Percentiles rank a stretch among this genome's conserved stretches.
phyloP scores from a whole-genome alignment of 2,329 filamentous ascomycete species.

The Exutisphaerella laricina region DNA sequence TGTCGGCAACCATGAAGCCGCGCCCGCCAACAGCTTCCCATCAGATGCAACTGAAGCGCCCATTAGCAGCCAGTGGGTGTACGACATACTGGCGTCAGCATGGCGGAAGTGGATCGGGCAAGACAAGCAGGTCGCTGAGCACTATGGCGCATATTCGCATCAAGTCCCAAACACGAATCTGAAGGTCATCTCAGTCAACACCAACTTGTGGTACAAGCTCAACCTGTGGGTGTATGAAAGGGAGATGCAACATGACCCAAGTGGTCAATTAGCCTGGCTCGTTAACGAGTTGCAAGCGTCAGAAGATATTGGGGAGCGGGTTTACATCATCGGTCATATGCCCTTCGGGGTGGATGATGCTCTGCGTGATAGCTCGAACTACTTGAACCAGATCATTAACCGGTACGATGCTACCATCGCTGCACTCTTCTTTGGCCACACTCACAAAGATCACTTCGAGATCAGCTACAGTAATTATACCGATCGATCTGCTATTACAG shows the following conservation, averaged over 20 bases:
- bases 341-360: conserved; percentile 46
- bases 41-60: conserved; percentile 6
- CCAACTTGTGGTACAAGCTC: conserved; percentile 54
- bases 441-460: conserved; percentile 53
- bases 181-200: conserved; percentile 55
- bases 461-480: conserved; percentile 50
- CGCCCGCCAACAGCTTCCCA: conserved; percentile 23
- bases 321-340: conserved; percentile 56
- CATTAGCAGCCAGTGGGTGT: conserved; percentile 47
- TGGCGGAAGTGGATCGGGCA: conserved; percentile 49
- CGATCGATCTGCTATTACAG: conserved; percentile 39
- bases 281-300: conserved; percentile 50
- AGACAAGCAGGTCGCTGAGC: conserved; percentile 31
- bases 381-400: conserved; percentile 34
- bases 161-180: conserved; percentile 41
- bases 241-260: conserved; percentile 48
- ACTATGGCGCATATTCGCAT: conserved; percentile 47
- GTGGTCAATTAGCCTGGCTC: conserved; percentile 50
- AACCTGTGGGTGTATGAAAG: conserved; percentile 54
- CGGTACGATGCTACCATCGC: conserved; percentile 52
- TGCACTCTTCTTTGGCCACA: conserved; percentile 53
- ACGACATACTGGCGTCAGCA: conserved; percentile 43
- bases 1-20: conserved; percentile 53
- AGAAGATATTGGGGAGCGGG: conserved; percentile 48
- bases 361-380: conserved; percentile 44